These are phyloP conservation scores for Epichloe glyceriae DNA, from an alignment of 2,329 filamentous ascomycete genomes.

Conservation along the genomic window DNA sequence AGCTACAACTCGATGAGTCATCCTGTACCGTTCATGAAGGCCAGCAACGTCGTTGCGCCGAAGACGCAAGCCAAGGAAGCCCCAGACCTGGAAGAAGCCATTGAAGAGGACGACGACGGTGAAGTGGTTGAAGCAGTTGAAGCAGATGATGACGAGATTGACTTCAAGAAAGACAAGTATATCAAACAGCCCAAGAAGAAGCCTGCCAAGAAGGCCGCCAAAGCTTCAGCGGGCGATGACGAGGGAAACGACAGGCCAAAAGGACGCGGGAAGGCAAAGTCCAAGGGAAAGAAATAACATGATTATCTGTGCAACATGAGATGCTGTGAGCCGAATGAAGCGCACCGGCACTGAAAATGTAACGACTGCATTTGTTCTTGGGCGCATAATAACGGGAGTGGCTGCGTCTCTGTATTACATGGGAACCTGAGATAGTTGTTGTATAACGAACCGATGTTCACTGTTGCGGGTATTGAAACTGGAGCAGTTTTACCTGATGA, in stretches of 20 bases:
- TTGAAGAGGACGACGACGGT: conserved; percentile 81
- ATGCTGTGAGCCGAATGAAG: conserved; percentile 1
- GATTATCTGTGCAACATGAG: not conserved
- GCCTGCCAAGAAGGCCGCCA: conserved; percentile 28
- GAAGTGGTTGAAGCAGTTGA: conserved; percentile 44
- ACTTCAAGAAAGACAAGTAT: conserved; percentile 90
- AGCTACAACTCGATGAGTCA: conserved; percentile 82
- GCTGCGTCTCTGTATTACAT: not conserved
- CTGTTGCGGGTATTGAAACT: not conserved
- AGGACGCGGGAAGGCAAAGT: conserved; percentile 28
- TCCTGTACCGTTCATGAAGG: conserved; percentile 93
- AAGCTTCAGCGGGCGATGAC: conserved; percentile 36
- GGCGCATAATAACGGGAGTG: not conserved
- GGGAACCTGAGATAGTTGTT: not conserved
- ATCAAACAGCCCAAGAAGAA: conserved; percentile 80
- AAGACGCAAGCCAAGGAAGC: conserved; percentile 62
- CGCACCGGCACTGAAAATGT: not conserved
- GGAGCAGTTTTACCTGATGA: not conserved
- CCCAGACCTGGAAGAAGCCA: conserved; percentile 89
- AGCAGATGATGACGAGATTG: conserved; percentile 61
- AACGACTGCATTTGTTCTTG: not conserved
- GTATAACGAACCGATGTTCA: not conserved
- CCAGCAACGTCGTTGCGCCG: conserved; percentile 59
- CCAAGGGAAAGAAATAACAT: conserved; percentile 32
- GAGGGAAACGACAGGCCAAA: conserved; percentile 42